Base-by-base conservation (phyloP, 2,329 filamentous ascomycete genomes). In the Sporothrix sp. region DNA sequence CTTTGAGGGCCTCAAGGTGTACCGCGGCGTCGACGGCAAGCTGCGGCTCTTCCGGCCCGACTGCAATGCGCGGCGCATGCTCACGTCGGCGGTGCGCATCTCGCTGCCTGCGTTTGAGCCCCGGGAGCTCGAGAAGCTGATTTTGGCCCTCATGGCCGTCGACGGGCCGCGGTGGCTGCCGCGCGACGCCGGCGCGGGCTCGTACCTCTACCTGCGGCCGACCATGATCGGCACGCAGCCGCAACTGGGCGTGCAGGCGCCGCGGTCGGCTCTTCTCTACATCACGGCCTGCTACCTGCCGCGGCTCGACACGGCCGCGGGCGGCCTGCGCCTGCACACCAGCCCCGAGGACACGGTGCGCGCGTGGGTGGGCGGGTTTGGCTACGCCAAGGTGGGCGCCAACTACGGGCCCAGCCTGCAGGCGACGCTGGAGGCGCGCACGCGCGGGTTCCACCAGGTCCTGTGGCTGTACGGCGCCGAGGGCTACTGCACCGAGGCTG, bases 281-380 rank as follows among this genome's bases (percentile, higher is more conserved):
- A 79, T 95, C 63, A 85, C 94, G 55, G 73, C 78, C 51, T 78
- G 65, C 53, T 82, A 73, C 64, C 80, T 83, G 78, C 75, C 79
- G 18, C 62, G 66, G 52, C 64, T 83, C 63, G 75, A 79, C 58
- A 57, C 67, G 11, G 70, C 71, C 5, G 58, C 63, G 0, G 75
- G 74, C 30, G 80, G 80, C 57, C 75, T 94, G 73, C 83, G 78
- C 60, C 78, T 95, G 40, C 78, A 91, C 62, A 91, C 89, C 0
- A 86, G 79, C 40, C 78, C 80, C 50, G 81, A 90, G 58, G 87
- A 95, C 65, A 87, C 84, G 72, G 82, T 95, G 52, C 84, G 90
- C 57, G 89, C 90, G 11, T 96, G 90, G 90, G 88, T 87, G 18
- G 90, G 90, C 54, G 90, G 91, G 9, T 95, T 94, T 65, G 90